Base-by-base conservation (phyloP, 768 basidiomycete genomes). In the Macrolepiota fuliginosa region DNA sequence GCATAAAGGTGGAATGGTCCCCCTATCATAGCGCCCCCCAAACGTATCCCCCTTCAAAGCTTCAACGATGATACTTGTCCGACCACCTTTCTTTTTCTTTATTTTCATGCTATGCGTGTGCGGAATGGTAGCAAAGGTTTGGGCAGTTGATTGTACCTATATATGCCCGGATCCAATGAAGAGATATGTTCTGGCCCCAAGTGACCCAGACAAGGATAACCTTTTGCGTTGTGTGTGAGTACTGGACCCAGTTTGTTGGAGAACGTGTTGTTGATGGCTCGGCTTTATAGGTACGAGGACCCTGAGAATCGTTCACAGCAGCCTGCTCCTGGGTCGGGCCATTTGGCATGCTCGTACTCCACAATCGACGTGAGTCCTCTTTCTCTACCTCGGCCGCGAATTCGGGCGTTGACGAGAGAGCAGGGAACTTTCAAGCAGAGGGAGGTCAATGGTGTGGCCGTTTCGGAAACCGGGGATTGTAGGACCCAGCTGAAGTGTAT, bases 51-150 rank as follows among this genome's bases (percentile, higher is more conserved):
- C n/a, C 19, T 17, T 45, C 24, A 19, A 24, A 49, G 25, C 12
- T 13, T 27, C 10, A 49, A 49, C 22, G 6, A 54, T 57, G 27
- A 46, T 49, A 13, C 32, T 10, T 45, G 19, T 32, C 13, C 46
- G 35, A 49, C 45, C 56, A n/a, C 56, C 56, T 10, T 13, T 49
- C 3, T 49, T 57, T 24, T 57, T 57, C 46, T 29, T 57, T 24
- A 10, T 57, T 10, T 36, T 57, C 32, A 36, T 36, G 6, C 13
- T 57, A 15, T 58, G 49, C 32, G 5, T 39, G 15, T 54, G 53
- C n/a, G 37, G 37, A 29, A 13, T 54, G 37, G 36, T 54, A 17
- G 53, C 36, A 17, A 27, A 24, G 13, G 47, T 27, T 12, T 27
- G 36, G 19, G 37, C 37, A 17, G 50, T 2, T 32, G 22, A 54